Evolutionary conservation across 129 eudicot species (phyloP), one percentile per base, ranked within the genome.

Genomic region (Solidago caesia): DNA sequence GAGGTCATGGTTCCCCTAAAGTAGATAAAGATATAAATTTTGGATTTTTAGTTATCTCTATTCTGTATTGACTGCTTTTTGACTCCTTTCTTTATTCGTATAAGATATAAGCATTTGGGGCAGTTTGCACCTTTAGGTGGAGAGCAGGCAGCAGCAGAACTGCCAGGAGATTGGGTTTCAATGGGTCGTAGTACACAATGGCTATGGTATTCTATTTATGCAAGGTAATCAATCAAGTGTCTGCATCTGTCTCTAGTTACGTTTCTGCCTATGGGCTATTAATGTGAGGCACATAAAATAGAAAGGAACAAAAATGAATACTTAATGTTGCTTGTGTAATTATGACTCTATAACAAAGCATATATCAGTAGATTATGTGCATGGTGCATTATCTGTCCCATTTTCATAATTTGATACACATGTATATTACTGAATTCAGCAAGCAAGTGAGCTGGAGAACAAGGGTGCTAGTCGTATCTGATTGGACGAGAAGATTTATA

Each of bases 81-180:
- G 61, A 60, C 43, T 27, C 9, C 12, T 60, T 60, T 47, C 12
- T 11, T 11, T 6, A 47, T 21, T 27, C 27, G 9, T 27, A 41
- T 7, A 4, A 92, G 98, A 82, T 93, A 93, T 82, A 82, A 85
- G 73, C 98, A 94, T 86, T 74, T 94, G 0, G 98, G 98, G 61
- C 86, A 82, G 80, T 94, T 94, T 79, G 98, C 98, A 7, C 96
- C 98, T n/a, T 72, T 94, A 56, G 98, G 98, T n/a, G 98, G 98
- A 69, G 98, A 94, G 60, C 98, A 94, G 81, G 92, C 96, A 55
- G 98, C 98, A 16, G 96, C 97, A 5, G 89, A 94, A 77, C 84
- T 94, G 82, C 66, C 66, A 8, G 97, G 97, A 80, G 97, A 91
- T 80, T 91, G 97, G 97, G 96, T 91, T 77, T 91, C 97, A 15